A percentile compares a stretch with the other conserved stretches of the same genome.
phyloP scores from a whole-genome alignment of 441 rosid species.

The Mallotus japonicus region DNA sequence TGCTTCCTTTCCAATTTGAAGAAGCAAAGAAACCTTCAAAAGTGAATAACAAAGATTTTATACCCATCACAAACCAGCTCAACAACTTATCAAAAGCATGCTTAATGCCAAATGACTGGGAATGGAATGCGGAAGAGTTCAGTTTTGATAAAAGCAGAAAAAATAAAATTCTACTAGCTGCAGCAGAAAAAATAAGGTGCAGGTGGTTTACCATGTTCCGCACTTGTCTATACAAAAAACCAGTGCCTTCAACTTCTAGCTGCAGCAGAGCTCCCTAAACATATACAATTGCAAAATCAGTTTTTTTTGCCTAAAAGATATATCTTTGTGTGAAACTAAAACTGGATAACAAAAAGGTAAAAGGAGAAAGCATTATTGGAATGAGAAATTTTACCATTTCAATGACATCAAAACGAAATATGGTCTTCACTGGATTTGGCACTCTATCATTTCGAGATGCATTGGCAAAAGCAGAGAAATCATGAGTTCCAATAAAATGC shows the following conservation, averaged over 20 bases:
- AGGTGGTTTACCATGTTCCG: constrained; percentile 68
- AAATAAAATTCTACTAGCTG: no score
- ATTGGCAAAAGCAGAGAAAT: constrained; percentile 87
- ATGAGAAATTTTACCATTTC: constrained; percentile 47
- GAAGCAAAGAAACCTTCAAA: constrained; percentile 71
- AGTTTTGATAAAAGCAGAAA: neutral
- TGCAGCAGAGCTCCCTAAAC: constrained; percentile 68
- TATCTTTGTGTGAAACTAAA: no score
- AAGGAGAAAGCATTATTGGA: no score
- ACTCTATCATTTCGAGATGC: constrained; percentile 63
- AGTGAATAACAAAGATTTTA: neutral
- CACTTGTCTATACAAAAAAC: constrained; percentile 84
- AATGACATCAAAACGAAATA: constrained; percentile 53
- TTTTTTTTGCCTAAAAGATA: no score
- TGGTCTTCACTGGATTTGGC: constrained; percentile 66
- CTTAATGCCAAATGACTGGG: no score
- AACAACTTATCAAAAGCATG: no score
- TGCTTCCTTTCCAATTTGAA: constrained; percentile 83
- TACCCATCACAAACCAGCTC: no score
- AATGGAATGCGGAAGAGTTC: no score
- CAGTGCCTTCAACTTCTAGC: constrained; percentile 88
- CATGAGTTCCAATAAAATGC: constrained; percentile 60
- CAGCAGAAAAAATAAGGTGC: neutral
- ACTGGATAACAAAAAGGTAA: no score
- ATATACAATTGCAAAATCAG: constrained; percentile 17